Evolutionary conservation across 306 rosid species (phyloP), one percentile per base, ranked within the genome.

Genomic region (Rubus idaeus): DNA sequence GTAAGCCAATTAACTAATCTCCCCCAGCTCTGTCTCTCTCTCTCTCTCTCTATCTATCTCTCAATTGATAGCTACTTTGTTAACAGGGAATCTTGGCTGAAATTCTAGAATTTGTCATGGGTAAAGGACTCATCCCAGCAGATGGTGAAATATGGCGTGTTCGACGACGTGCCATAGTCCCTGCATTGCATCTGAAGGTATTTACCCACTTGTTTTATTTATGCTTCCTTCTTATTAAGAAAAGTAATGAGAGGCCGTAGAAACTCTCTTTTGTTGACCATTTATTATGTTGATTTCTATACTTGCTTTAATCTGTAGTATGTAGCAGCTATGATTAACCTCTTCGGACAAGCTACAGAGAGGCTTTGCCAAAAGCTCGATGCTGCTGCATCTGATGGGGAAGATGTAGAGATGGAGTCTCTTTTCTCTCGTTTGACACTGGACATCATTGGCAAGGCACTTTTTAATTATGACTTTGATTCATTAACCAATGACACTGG

Each of bases 81-180:
- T 62, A 77, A 77, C 94, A 95, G 99, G 99, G 99, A 51, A 92
- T 95, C 81, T 85, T 95, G 90, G 99, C 99, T 70, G 99, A 95
- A 88, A 95, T 95, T 76, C 86, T 95, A 9, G 94, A 95, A 8
- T 95, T 95, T 79, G 99, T 95, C 65, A 95, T 95, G 99, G 99
- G 99, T 64, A 95, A 85, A 75, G 99, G 99, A 66, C 97, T 95
- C 65, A 95, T 95, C 84, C 99, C 99, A 40, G 99, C 99, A 72
- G 99, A 95, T 63, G 99, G 99, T 60, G 97, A 95, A 79, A 87
- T 95, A 79, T 95, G 99, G 99, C 92, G 92, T 73, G 85, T 84
- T 39, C 84, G 99, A 57, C 89, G 97, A 35, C 94, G 97, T 68
- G 86, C 94, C 77, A 88, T 95, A 75, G 99, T 95, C 76, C 99